These are phyloP conservation scores for Cairneyella variabilis DNA, from an alignment of 495 filamentous ascomycete species.

Conservation along the genomic window DNA sequence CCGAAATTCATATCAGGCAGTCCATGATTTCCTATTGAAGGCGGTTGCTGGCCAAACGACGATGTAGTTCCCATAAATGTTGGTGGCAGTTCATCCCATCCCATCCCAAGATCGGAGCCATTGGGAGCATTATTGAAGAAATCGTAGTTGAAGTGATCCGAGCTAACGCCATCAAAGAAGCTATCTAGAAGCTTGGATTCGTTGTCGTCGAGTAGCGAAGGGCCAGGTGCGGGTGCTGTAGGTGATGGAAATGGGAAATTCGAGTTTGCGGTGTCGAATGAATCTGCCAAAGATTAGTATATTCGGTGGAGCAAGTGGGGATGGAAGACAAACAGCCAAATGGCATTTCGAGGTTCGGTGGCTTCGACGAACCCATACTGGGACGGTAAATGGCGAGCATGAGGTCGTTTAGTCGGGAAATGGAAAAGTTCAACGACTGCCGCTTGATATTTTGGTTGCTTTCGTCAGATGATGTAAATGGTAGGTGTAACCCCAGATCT, in stretches of 20 bases:
- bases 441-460: background rate
- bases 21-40: constrained; percentile 4
- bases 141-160: constrained; percentile 48
- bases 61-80: constrained; percentile 58
- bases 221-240: constrained; percentile 54
- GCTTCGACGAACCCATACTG: constrained; percentile 43
- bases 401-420: constrained; percentile 24
- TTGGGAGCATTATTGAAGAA: constrained; percentile 39
- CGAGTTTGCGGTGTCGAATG: constrained; percentile 28
- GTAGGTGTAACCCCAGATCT: constrained; percentile 6
- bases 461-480: constrained; percentile 3
- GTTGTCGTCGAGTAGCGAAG: constrained; percentile 56
- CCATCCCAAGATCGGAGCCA: constrained; percentile 41
- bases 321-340: constrained; percentile 56
- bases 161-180: constrained; percentile 59
- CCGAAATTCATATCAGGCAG: constrained; percentile 18
- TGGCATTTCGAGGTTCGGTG: constrained; percentile 38
- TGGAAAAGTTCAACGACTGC: background rate
- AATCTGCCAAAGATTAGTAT: constrained; percentile 18
- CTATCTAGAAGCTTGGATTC: constrained; percentile 57
- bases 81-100: constrained; percentile 56
- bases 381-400: constrained; percentile 44
- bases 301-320: background rate
- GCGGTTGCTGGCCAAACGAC: constrained; percentile 52
- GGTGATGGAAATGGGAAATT: constrained; percentile 52